phyloP scores from a whole-genome alignment of 2,329 filamentous ascomycete genomes.

The Cladophialophora immunda region DNA sequence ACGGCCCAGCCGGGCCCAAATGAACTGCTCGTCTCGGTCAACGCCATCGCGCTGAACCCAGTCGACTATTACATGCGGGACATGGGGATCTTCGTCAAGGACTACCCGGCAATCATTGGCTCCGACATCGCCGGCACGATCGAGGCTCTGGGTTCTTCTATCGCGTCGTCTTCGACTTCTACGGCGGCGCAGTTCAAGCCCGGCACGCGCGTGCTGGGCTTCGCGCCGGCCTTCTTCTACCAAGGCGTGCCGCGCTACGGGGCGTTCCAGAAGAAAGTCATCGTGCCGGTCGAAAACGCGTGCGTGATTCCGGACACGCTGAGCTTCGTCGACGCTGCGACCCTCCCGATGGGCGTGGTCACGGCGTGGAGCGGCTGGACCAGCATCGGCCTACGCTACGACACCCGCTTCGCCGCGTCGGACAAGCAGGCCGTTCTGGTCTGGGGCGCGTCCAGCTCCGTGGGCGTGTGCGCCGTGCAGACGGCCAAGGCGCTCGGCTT shows the following conservation, averaged over 20 bases:
- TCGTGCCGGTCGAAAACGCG: constrained; percentile 46
- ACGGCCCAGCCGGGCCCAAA: constrained; percentile 46
- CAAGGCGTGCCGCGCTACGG: constrained; percentile 44
- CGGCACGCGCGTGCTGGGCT: constrained; percentile 45
- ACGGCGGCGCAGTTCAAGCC: too few relatives aligned
- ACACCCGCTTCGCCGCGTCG: constrained; percentile 38
- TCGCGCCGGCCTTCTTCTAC: constrained; percentile 43
- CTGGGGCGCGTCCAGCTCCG: constrained; percentile 54
- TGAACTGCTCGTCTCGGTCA: constrained; percentile 53
- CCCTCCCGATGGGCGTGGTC: constrained; percentile 43
- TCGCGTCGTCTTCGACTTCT: constrained; percentile 36
- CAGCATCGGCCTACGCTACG: constrained; percentile 39
- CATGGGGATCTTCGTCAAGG: constrained; percentile 36
- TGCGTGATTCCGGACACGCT: constrained; percentile 43
- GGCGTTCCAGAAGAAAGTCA: constrained; percentile 42
- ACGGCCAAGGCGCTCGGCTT: constrained; percentile 51
- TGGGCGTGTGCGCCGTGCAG: constrained; percentile 53
- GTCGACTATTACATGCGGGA: constrained; percentile 46
- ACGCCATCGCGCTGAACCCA: constrained; percentile 54
- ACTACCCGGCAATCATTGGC: constrained; percentile 42
- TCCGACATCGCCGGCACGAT: constrained; percentile 46
- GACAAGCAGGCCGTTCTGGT: constrained; percentile 48
- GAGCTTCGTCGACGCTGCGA: constrained; percentile 42
- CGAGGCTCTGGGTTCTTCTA: constrained; percentile 43
- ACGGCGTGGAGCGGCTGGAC: constrained; percentile 43